Percentiles rank a stretch among this genome's conserved stretches.
phyloP scores from a whole-genome alignment of 2,329 filamentous ascomycete species.

The Tolypocladium tropicale region DNA sequence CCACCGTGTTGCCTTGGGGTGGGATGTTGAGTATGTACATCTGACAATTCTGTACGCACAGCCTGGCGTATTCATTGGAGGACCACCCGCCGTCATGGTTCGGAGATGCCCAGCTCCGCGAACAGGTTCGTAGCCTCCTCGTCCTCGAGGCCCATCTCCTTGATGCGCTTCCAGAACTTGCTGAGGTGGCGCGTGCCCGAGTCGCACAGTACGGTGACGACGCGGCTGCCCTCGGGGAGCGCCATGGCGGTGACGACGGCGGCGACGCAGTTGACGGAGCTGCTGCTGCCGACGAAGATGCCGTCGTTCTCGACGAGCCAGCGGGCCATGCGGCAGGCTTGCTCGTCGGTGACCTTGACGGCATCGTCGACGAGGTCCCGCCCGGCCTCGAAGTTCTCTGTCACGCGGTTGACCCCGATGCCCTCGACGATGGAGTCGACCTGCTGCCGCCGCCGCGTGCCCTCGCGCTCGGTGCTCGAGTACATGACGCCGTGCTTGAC shows the following conservation, averaged over 20 bases:
- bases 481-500: conserved; percentile 96
- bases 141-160: conserved; percentile 57
- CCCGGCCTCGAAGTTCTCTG: conserved; percentile 82
- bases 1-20: too few relatives aligned
- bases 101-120: conserved; percentile 33
- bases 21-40: too few relatives aligned
- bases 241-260: conserved; percentile 58
- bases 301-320: conserved; percentile 95
- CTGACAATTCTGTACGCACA: background rate
- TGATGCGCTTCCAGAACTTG: conserved; percentile 74
- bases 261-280: conserved; percentile 89
- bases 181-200: conserved; percentile 72
- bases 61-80: background rate
- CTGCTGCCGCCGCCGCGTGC: conserved; percentile 78
- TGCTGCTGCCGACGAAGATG: conserved; percentile 88
- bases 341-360: conserved; percentile 74
- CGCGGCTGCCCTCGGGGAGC: conserved; percentile 49
- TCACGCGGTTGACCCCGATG: conserved; percentile 91
- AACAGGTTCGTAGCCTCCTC: conserved; percentile 38
- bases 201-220: conserved; percentile 82
- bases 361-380: conserved; percentile 83
- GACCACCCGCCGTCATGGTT: background rate
- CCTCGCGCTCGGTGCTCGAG: conserved; percentile 76
- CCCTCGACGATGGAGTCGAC: conserved; percentile 96
- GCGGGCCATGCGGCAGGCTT: conserved; percentile 87